A percentile compares a stretch with the other conserved stretches of the same genome.
phyloP scores from a whole-genome alignment of 257 asterid genomes.

The Leptodermis oblonga region DNA sequence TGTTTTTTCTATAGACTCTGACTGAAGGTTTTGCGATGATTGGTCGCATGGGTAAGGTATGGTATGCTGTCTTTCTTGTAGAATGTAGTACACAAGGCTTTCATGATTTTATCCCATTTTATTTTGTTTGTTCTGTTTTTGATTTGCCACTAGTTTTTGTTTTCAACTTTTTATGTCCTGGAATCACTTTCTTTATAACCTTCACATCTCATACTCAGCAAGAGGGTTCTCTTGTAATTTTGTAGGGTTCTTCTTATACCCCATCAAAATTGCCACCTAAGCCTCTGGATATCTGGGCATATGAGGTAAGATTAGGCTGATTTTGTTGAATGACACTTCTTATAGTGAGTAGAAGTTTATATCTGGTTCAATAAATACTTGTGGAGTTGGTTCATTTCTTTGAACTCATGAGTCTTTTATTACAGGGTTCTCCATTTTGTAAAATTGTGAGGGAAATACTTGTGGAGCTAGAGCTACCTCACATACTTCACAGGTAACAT shows the following conservation, averaged over 20 bases:
- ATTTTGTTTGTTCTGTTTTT: not conserved
- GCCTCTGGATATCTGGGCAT: conserved; percentile 94
- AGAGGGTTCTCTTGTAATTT: conserved; percentile 5
- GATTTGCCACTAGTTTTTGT: not conserved
- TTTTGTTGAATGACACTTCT: conserved; percentile 11
- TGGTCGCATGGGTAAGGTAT: conserved; percentile 90
- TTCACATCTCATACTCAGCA: not conserved
- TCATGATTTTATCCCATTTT: not conserved
- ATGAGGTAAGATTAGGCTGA: conserved; percentile 55
- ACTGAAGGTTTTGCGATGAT: conserved; percentile 90
- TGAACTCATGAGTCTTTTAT: conserved; percentile 4
- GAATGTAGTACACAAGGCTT: not conserved
- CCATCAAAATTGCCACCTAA: conserved; percentile 76
- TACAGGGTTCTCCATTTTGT: conserved; percentile 90
- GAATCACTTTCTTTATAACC: not conserved
- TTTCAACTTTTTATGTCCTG: not conserved
- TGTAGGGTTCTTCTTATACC: conserved; percentile 64
- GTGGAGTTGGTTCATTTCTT: not conserved
- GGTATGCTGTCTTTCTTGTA: not conserved
- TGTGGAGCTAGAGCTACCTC: conserved; percentile 91
- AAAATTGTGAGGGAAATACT: conserved; percentile 88
- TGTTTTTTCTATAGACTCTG: conserved; percentile 46
- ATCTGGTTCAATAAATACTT: not conserved
- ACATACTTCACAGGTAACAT: conserved; percentile 73
- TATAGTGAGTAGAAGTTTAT: not conserved